Conservation (phyloP, 257 asterid species). For the Cruciata laevipes region DNA sequence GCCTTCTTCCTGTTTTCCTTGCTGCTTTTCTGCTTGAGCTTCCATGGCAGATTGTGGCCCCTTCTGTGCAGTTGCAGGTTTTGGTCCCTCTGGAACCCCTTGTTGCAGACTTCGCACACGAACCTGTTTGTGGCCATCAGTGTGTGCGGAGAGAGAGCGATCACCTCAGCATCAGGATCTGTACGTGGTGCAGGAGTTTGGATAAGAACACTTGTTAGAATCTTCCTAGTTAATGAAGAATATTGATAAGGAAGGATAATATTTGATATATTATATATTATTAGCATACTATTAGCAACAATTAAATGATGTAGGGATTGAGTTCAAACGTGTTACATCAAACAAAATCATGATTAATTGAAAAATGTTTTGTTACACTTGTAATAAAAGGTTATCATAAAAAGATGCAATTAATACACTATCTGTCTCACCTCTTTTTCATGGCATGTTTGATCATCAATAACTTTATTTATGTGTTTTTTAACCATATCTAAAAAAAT, state of each 20-base stretch:
- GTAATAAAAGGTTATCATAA: too few relatives aligned
- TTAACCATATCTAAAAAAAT: too few relatives aligned
- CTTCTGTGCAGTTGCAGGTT: constrained; percentile 84
- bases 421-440: too few relatives aligned
- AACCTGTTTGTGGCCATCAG: constrained; percentile 70
- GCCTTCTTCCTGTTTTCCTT: constrained; percentile 59
- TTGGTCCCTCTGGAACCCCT: constrained; percentile 94
- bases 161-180: constrained; percentile 91
- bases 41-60: constrained; percentile 91
- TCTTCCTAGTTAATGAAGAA: too few relatives aligned
- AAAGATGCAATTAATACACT: too few relatives aligned
- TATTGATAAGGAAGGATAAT: too few relatives aligned
- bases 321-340: neutral
- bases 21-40: constrained; percentile 65
- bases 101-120: constrained; percentile 84
- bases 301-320: neutral
- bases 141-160: constrained; percentile 69
- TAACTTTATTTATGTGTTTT: too few relatives aligned
- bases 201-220: too few relatives aligned
- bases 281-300: neutral
- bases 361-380: too few relatives aligned
- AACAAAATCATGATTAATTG: too few relatives aligned
- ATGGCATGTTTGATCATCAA: too few relatives aligned
- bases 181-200: constrained; percentile 13
- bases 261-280: too few relatives aligned